These are phyloP conservation scores for Botryotinia globosa DNA, from an alignment of 2,329 filamentous ascomycete genomes.

Conservation along the genomic window DNA sequence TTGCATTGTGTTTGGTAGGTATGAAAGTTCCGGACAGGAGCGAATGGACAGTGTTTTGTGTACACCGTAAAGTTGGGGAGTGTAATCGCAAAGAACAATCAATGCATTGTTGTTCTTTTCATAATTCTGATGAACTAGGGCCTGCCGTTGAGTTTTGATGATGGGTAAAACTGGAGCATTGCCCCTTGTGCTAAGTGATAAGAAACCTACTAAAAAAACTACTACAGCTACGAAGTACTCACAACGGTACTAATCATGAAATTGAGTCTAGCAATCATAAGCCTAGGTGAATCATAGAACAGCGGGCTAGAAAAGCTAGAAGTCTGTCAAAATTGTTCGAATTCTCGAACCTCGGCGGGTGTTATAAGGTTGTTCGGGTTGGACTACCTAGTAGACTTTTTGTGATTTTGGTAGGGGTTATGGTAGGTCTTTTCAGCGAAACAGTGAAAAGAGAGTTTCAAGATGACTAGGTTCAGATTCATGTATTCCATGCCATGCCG, in stretches of 20 bases:
- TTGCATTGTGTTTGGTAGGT: slow-evolving; percentile 8
- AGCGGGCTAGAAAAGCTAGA: slow-evolving; percentile 8
- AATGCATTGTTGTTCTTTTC: slow-evolving; percentile 8
- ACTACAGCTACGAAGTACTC: too few relatives aligned
- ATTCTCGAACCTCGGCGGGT: slow-evolving; percentile 16
- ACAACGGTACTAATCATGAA: background rate
- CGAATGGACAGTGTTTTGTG: background rate
- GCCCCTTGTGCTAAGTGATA: background rate
- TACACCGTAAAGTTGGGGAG: background rate
- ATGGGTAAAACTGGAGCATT: background rate
- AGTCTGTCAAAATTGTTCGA: background rate
- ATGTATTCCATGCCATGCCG: slow-evolving; percentile 5
- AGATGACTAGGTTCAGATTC: slow-evolving; percentile 10
- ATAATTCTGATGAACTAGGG: slow-evolving; percentile 13
- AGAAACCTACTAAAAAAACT: background rate
- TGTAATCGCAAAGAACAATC: background rate
- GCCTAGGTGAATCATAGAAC: background rate
- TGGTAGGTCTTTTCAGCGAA: background rate
- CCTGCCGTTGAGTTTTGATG: slow-evolving; percentile 14
- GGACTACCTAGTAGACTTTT: background rate
- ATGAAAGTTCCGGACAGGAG: background rate
- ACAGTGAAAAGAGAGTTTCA: slow-evolving; percentile 15
- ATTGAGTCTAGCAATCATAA: background rate
- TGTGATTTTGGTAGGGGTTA: background rate
- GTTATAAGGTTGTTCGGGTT: slow-evolving; percentile 6